A percentile compares a stretch with the other conserved stretches of the same genome.
Evolutionary conservation across 139 green algal species (phyloP).

Genomic region (Chlamydomonas schloesseri): DNA sequence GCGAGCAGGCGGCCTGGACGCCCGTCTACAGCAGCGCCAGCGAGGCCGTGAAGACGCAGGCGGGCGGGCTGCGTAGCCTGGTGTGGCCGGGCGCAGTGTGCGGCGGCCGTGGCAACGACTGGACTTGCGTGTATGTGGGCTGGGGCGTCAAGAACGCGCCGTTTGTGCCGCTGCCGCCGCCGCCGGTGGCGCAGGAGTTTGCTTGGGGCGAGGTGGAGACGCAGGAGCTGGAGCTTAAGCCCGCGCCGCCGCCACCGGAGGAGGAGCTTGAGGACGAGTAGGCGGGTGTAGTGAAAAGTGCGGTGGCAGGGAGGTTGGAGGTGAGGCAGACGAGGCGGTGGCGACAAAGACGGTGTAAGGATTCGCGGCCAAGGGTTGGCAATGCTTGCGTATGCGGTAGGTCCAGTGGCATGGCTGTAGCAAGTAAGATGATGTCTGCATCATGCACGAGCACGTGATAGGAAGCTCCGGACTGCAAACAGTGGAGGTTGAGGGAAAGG

Average conservation of each 20-base stretch:
- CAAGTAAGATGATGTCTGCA: no score
- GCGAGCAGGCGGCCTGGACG: constrained; percentile 56
- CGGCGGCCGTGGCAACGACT: constrained; percentile 41
- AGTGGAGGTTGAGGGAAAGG: no score
- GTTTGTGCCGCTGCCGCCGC: constrained; percentile 73
- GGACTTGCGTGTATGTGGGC: constrained; percentile 76
- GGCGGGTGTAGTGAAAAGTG: no score
- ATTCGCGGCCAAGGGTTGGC: no score
- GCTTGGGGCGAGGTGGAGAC: constrained; percentile 75
- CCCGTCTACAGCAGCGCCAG: constrained; percentile 52
- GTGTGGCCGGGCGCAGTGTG: constrained; percentile 70
- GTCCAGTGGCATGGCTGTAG: no score
- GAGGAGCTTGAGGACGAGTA: constrained; percentile 57
- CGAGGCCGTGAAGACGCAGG: constrained; percentile 65
- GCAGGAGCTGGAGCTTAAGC: constrained; percentile 77
- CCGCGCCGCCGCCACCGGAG: constrained; percentile 54
- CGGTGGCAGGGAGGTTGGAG: background rate
- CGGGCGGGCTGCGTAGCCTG: constrained; percentile 63
- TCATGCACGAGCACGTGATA: no score
- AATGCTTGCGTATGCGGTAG: no score
- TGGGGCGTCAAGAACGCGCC: constrained; percentile 74
- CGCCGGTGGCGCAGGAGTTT: constrained; percentile 74
- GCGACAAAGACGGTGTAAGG: no score
- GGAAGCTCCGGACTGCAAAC: no score
- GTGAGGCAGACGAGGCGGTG: background rate